Conservation (phyloP, 2,329 filamentous ascomycete genomes). For the Amesomyces nigricolor region DNA sequence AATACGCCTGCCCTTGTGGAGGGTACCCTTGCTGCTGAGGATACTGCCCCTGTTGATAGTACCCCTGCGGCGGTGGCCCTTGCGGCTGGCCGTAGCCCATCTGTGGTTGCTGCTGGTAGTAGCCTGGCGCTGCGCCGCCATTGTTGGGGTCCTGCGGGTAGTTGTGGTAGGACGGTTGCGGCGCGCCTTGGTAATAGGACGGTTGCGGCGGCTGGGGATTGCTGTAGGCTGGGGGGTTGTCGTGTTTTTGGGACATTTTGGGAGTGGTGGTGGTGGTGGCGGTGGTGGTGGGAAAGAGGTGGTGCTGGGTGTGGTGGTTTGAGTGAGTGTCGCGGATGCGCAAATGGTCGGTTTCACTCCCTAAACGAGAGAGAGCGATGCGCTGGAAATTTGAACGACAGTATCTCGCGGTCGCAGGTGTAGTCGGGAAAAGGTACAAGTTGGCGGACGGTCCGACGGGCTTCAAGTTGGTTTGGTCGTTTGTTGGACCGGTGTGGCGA, state of each 20-base stretch:
- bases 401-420: not conserved
- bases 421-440: not conserved
- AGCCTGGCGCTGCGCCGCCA: slow-evolving; percentile 14
- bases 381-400: not conserved
- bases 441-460: too few species aligned
- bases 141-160: slow-evolving; percentile 19
- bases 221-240: slow-evolving; percentile 47
- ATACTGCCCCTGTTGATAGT: slow-evolving; percentile 38
- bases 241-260: slow-evolving; percentile 42
- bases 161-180: slow-evolving; percentile 28
- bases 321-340: too few species aligned
- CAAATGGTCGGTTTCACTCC: too few species aligned
- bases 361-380: too few species aligned
- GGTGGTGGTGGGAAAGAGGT: not conserved
- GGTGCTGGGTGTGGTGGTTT: not conserved
- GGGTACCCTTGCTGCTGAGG: slow-evolving; percentile 33
- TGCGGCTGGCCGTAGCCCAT: slow-evolving; percentile 37
- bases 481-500: slow-evolving; percentile 1
- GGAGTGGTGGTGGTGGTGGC: not conserved
- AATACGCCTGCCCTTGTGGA: slow-evolving; percentile 25
- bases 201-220: slow-evolving; percentile 32
- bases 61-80: slow-evolving; percentile 31
- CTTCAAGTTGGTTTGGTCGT: not conserved
- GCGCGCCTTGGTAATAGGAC: slow-evolving; percentile 18
- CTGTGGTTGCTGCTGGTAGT: slow-evolving; percentile 29